Evolutionary conservation across 2,329 filamentous ascomycete species (phyloP), one percentile per base, ranked within the genome.

Genomic region (Curvularia verruculosa): DNA sequence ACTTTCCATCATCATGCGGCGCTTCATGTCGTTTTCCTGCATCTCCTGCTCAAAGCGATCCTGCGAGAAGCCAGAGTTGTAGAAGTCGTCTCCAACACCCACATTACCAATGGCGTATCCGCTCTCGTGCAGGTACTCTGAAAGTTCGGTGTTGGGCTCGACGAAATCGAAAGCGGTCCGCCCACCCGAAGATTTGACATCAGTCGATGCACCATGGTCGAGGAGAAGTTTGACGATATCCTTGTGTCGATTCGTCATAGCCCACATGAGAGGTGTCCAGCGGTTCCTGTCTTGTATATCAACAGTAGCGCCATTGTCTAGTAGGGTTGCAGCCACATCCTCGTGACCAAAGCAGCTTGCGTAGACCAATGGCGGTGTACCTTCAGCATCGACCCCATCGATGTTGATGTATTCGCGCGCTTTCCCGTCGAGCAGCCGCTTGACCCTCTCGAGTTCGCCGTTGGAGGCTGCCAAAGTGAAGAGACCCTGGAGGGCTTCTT

Each of bases 181-280:
- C 31, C 95, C 95, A 10, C 91, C 93, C 0, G 92, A 95, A 1
- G 95, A 98, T 75, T 96, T 96, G 66, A 96, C 90, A 69, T 98
- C 94, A 3, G 93, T 89, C n/a, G 93, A 96, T 19, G 95, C 95
- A 15, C 93, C 93, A 69, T 95, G 91, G 74, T 99, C 94, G 31
- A 99, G 84, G 15, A 99, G 81, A 10, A 92, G 83, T 77, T 98
- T 98, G 34, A 94, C 93, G 65, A 99, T 99, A 46, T 88, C 88
- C 78, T 98, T 98, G 78, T 99, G 95, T 55, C 93, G 83, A 77
- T 99, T 99, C 54, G 95, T 99, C 91, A 98, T 98, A 48, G 95
- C 94, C 95, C 95, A 99, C 93, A 99, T 99, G 59, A 99, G 83
- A 13, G 95, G 91, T 70, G 91, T 98, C 95, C 95, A 99, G 72